phyloP scores from a whole-genome alignment of 2,329 filamentous ascomycete genomes.

The Penicillium sp. region DNA sequence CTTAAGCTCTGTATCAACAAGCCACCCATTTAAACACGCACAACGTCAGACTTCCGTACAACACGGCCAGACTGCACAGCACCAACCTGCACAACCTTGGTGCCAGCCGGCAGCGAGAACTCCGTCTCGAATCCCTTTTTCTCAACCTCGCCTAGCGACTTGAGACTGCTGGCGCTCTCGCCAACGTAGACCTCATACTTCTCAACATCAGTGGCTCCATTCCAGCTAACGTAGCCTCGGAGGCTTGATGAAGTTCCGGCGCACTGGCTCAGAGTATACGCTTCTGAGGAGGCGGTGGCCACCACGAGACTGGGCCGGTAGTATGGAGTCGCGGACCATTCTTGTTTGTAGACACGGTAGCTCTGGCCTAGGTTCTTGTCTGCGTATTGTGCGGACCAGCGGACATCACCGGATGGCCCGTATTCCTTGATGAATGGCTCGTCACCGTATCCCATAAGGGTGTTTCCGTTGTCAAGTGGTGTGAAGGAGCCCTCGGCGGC shows the following conservation, averaged over 20 bases:
- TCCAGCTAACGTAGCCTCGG: constrained; percentile 12
- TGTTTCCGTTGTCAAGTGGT: constrained; percentile 24
- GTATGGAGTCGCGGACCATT: constrained; percentile 36
- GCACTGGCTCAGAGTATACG: not conserved
- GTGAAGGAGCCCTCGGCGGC: constrained; percentile 33
- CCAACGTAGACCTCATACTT: constrained; percentile 9
- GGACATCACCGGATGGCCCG: constrained; percentile 29
- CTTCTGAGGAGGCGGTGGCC: constrained; percentile 9
- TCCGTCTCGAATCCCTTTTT: constrained; percentile 13
- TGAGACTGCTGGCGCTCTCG: not conserved
- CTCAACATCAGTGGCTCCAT: constrained; percentile 11
- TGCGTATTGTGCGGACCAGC: constrained; percentile 36
- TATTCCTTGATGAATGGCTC: constrained; percentile 39
- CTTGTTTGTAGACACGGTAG: constrained; percentile 38
- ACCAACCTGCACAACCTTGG: constrained; percentile 6
- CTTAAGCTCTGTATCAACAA: not conserved
- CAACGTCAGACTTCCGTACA: constrained; percentile 3
- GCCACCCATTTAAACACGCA: not conserved
- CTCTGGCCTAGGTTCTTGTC: constrained; percentile 30
- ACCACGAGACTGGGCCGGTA: constrained; percentile 28
- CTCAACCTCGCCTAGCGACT: constrained; percentile 1
- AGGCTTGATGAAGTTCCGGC: not conserved
- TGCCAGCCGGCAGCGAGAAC: not conserved
- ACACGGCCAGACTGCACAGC: not conserved
- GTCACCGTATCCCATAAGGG: constrained; percentile 37